These are phyloP conservation scores for Hortaea sp. DNA, from an alignment of 2,329 filamentous ascomycete species.

Conservation along the genomic window DNA sequence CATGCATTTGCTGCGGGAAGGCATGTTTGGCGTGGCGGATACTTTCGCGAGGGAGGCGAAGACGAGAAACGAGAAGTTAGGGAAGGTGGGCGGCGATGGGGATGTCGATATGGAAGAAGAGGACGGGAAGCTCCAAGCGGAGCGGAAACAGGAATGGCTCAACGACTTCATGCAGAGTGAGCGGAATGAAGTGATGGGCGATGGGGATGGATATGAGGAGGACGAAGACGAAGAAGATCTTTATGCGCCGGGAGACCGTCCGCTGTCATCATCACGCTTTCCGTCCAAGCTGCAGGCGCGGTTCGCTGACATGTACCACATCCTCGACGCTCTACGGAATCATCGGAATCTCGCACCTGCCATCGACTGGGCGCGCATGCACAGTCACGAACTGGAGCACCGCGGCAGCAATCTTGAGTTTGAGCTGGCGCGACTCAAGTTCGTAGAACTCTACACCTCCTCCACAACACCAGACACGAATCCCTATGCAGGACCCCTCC, in stretches of 20 bases:
- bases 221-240: neutral
- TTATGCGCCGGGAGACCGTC: neutral
- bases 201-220: conserved; percentile 1
- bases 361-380: conserved; percentile 72
- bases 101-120: conserved; percentile 3
- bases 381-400: conserved; percentile 61
- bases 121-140: conserved; percentile 4
- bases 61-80: conserved; percentile 1
- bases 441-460: conserved; percentile 75
- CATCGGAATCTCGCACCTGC: conserved; percentile 66
- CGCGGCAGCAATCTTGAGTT: conserved; percentile 92
- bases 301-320: conserved; percentile 84
- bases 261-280: neutral
- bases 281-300: conserved; percentile 55
- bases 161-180: conserved; percentile 5
- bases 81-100: conserved; percentile 1
- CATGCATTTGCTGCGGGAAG: conserved; percentile 92
- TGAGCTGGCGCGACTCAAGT: conserved; percentile 82
- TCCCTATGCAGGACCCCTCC: conserved; percentile 44
- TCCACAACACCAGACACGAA: conserved; percentile 19
- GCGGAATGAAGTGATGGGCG: neutral
- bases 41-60: conserved; percentile 70
- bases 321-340: conserved; percentile 66
- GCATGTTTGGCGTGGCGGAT: conserved; percentile 78
- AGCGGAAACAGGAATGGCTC: conserved; percentile 3